phyloP scores from a whole-genome alignment of 139 green algal species.

The Auxenochlorella protothecoides region DNA sequence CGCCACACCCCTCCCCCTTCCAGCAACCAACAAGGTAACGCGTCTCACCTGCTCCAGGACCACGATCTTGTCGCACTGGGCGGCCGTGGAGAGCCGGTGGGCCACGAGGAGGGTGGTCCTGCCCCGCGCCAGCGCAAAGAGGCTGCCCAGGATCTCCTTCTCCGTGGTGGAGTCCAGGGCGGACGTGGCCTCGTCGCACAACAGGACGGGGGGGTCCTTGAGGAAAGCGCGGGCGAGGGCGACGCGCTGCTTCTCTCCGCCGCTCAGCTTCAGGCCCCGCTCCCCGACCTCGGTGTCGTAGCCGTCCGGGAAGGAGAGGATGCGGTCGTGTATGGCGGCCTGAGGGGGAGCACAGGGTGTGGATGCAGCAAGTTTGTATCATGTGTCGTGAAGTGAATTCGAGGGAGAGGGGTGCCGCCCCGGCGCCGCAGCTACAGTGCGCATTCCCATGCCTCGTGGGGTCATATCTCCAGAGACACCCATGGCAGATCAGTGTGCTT shows the following conservation, averaged over 20 bases:
- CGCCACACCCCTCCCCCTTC: not conserved
- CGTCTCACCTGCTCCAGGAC: conserved; percentile 60
- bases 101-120: conserved; percentile 92
- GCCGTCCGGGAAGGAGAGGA: conserved; percentile 77
- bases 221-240: conserved; percentile 80
- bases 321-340: conserved; percentile 72
- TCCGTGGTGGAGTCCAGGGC: conserved; percentile 77
- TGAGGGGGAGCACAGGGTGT: conserved; percentile 25
- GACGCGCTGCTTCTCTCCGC: conserved; percentile 91
- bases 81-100: conserved; percentile 86
- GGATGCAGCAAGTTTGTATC: not conserved
- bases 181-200: conserved; percentile 90
- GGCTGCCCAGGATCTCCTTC: conserved; percentile 36
- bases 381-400: not conserved
- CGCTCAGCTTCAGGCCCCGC: conserved; percentile 84
- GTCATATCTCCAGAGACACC: no score
- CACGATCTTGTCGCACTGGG: conserved; percentile 79
- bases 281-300: conserved; percentile 89
- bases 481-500: no score
- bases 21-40: not conserved
- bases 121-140: conserved; percentile 34
- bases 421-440: not conserved
- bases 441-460: no score
- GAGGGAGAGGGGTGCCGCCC: not conserved
- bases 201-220: conserved; percentile 58